Conservation (phyloP, 73 alveolate genomes). For the Uronychia setigera region DNA sequence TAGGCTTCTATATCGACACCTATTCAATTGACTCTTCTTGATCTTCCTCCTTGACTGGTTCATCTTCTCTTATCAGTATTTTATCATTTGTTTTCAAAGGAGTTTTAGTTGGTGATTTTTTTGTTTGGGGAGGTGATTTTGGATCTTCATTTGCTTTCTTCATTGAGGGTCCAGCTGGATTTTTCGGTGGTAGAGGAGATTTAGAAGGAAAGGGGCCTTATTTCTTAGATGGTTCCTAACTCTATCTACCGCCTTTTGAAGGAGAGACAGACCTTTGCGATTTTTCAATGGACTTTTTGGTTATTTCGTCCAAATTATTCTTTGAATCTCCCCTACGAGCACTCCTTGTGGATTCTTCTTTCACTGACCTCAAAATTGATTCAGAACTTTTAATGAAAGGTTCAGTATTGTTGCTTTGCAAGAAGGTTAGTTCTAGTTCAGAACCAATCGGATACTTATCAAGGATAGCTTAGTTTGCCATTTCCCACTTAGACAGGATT, state of each 20-base stretch:
- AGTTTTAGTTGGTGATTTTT: no score
- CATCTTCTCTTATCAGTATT: not conserved
- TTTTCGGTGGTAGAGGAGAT: not conserved
- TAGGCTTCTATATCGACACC: no score
- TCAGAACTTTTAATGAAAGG: not conserved
- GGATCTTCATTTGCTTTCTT: not conserved
- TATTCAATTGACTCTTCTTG: not conserved
- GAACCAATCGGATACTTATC: slow-evolving; percentile 1
- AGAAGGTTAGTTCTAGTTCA: not conserved
- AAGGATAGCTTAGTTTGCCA: slow-evolving; percentile 7
- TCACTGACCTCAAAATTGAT: not conserved
- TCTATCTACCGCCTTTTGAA: not conserved
- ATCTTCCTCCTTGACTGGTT: not conserved
- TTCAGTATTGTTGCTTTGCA: not conserved
- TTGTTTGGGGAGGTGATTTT: not conserved
- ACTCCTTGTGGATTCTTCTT: not conserved
- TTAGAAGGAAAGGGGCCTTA: not conserved
- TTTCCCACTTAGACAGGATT: slow-evolving; percentile 30
- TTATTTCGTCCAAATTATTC: not conserved
- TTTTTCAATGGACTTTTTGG: not conserved
- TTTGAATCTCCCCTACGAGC: not conserved
- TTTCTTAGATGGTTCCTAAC: not conserved
- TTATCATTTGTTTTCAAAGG: not conserved
- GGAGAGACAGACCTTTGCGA: not conserved
- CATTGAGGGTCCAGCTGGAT: not conserved